Evolutionary conservation across 192 early-diverging fungal species (phyloP).

Genomic region (Coemansia sp.): DNA sequence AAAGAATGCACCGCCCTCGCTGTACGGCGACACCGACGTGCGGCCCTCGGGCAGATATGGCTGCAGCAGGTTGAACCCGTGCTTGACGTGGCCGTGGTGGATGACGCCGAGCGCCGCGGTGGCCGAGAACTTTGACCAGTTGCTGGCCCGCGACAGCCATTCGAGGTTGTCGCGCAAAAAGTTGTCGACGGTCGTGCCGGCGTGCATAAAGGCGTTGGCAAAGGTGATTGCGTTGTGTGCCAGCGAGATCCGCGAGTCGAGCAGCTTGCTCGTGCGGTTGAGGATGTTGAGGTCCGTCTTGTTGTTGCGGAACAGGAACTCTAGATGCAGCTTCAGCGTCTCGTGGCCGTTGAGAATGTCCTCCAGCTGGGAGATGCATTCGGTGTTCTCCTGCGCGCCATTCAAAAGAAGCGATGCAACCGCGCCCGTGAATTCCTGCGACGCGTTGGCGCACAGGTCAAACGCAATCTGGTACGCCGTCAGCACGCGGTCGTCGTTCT

Average conservation of each 20-base stretch:
- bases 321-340: conserved; percentile 87
- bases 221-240: conserved; percentile 95
- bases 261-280: conserved; percentile 83
- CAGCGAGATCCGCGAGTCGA: conserved; percentile 88
- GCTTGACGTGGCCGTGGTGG: conserved; percentile 93
- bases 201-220: conserved; percentile 97
- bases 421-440: conserved; percentile 92
- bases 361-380: conserved; percentile 58
- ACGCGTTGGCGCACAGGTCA: conserved; percentile 93
- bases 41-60: conserved; percentile 96
- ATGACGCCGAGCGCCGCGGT: conserved; percentile 97
- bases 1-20: conserved; percentile 96
- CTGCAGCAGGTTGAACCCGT: conserved; percentile 74
- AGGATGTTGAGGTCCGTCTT: conserved; percentile 93
- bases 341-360: conserved; percentile 86
- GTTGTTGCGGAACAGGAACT: conserved; percentile 96
- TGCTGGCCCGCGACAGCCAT: conserved; percentile 94
- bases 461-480: conserved; percentile 98
- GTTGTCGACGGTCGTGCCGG: conserved; percentile 96
- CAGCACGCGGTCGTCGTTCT: conserved; percentile 61
- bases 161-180: conserved; percentile 97
- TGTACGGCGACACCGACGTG: conserved; percentile 81
- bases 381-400: conserved; percentile 2
- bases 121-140: conserved; percentile 99
- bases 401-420: conserved; percentile 58